These are phyloP conservation scores for Trametes coccinea DNA, from an alignment of 768 basidiomycete genomes.

Conservation along the genomic window DNA sequence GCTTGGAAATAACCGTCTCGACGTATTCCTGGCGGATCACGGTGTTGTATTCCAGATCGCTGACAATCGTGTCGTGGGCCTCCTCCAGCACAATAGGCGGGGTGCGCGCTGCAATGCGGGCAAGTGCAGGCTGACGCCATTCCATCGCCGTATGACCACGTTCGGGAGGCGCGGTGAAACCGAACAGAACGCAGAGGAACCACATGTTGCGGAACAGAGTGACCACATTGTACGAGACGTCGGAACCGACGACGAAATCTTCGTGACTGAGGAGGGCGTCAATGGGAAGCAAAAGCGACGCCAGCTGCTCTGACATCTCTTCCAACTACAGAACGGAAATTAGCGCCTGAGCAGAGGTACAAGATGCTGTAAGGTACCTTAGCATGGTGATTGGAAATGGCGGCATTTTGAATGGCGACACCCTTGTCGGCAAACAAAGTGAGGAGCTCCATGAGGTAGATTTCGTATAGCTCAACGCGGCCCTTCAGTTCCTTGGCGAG, in stretches of 20 bases:
- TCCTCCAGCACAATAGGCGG: constrained; percentile 83
- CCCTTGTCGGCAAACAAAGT: constrained; percentile 90
- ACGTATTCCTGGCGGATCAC: constrained; percentile 86
- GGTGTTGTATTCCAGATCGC: constrained; percentile 91
- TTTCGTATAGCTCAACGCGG: constrained; percentile 74
- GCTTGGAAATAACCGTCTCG: constrained; percentile 67
- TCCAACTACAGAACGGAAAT: constrained; percentile 52
- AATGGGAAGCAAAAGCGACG: constrained; percentile 86
- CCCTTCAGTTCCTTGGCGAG: constrained; percentile 77
- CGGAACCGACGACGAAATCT: constrained; percentile 61
- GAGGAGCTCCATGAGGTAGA: constrained; percentile 83
- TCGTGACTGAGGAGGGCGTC: constrained; percentile 78
- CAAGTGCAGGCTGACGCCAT: constrained; percentile 76
- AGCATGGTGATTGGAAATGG: constrained; percentile 60
- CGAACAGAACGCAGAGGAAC: constrained; percentile 89
- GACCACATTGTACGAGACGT: constrained; percentile 59
- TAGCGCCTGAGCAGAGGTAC: neutral
- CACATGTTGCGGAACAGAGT: constrained; percentile 89
- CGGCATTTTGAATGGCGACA: constrained; percentile 82
- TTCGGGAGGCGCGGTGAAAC: constrained; percentile 59
- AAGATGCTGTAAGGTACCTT: constrained; percentile 48
- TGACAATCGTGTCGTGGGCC: constrained; percentile 77
- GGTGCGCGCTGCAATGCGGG: constrained; percentile 82
- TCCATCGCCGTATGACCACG: constrained; percentile 66
- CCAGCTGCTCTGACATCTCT: constrained; percentile 84